Evolutionary conservation across 163 green algal genomes (phyloP).

Genomic region (Scenedesmus sp.): DNA sequence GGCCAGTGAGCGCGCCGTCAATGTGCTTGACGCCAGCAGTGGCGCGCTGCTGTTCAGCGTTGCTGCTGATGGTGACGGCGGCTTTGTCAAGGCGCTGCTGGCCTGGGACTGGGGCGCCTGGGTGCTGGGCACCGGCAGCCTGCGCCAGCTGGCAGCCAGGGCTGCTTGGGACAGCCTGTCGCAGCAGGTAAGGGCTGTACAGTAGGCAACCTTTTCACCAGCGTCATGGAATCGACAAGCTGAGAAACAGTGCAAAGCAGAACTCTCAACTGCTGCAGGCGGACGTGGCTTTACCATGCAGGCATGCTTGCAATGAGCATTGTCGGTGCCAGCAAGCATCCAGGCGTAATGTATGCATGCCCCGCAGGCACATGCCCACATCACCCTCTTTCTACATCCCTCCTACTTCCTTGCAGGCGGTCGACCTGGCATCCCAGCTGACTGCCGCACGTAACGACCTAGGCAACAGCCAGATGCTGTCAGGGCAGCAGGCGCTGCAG

Average conservation of each 20-base stretch:
- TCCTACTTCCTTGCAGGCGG: neutral
- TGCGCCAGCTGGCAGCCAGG: slow-evolving; percentile 25
- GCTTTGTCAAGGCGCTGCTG: slow-evolving; percentile 40
- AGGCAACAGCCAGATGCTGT: neutral
- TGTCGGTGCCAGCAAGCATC: neutral
- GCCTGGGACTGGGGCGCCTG: slow-evolving; percentile 27
- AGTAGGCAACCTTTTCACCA: neutral
- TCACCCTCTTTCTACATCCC: neutral
- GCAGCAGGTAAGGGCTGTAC: slow-evolving; percentile 19
- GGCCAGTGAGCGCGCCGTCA: neutral
- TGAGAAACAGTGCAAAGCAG: neutral
- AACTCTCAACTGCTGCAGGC: neutral
- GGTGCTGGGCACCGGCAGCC: slow-evolving; percentile 24
- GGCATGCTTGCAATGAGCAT: neutral
- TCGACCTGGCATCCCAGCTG: neutral
- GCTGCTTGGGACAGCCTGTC: neutral
- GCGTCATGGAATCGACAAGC: neutral
- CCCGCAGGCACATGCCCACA: too few relatives aligned
- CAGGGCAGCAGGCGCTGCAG: slow-evolving; percentile 30
- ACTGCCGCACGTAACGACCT: neutral
- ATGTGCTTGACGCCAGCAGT: neutral
- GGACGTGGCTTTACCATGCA: neutral
- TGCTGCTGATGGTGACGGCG: neutral
- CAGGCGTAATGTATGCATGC: neutral
- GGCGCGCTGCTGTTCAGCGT: slow-evolving; percentile 17